Base-by-base conservation (phyloP, 768 basidiomycete genomes). In the Leucogyrophana mollusca region DNA sequence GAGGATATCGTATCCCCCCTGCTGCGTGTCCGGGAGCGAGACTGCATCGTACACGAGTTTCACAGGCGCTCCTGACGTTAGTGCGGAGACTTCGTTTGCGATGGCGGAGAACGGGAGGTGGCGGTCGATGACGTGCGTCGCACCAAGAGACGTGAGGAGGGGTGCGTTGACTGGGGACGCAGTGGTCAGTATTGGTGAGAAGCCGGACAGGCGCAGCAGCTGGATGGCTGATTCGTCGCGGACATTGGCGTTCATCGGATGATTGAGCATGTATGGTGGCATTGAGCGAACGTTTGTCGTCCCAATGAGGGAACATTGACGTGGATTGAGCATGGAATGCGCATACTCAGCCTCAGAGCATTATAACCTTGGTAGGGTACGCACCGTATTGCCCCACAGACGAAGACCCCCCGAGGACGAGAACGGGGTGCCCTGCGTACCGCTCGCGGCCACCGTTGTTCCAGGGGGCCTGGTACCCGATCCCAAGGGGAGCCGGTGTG, bases 1-100 rank as follows among this genome's bases (percentile, higher is more conserved):
- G 13, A 77, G 64, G 11, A 72, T 18, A 35, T 60, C 53, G 57
- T 63, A 69, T 27, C 58, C 72, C 3, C 57, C 56, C 23, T 67
- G 54, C 50, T 74, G 73, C 0, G 76, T 73, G 39, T 69, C 69
- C 9, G 62, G 51, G 37, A 53, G 52, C 14, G 71, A 64, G 47
- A 75, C 61, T 5, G 70, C 57, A 50, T 74, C 74, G n/a, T 64
- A 65, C 46, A 67, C 64, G 4, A 65, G 59, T 24, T 67, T 63
- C 54, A 65, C 54, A 18, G 66, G 64, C 9, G 64, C 59, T n/a
- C n/a, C n/a, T 6, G 50, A 56, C 7, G 64, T 67, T 47, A 74
- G 72, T 54, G 62, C 64, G 14, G 72, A 53, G 20, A 62, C 37
- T 4, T 64, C 71, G 5, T 65, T 57, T 27, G 68, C 59, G 20